Evolutionary conservation across 495 filamentous ascomycete genomes (phyloP).

Genomic region (Talaromyces nanjingensis): DNA sequence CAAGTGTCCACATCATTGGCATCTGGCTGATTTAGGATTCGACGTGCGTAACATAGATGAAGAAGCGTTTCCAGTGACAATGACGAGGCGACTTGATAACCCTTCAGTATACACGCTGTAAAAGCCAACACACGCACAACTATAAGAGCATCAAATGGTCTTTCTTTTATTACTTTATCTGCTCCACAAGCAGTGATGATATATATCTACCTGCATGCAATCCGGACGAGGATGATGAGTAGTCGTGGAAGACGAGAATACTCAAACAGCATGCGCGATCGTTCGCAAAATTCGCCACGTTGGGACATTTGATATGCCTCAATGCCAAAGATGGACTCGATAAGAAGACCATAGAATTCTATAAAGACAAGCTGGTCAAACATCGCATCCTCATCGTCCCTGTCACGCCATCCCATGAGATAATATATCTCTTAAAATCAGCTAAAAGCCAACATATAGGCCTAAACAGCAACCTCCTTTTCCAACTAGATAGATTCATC

Average conservation of each 20-base stretch:
- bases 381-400: neutral
- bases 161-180: conserved; percentile 6
- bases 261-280: conserved; percentile 6
- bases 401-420: conserved; percentile 8
- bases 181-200: no score
- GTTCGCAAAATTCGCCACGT: neutral
- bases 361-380: conserved; percentile 5
- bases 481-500: conserved; percentile 8
- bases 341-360: conserved; percentile 3
- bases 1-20: conserved; percentile 6
- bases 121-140: conserved; percentile 2
- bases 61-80: conserved; percentile 9
- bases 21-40: conserved; percentile 8
- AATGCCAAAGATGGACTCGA: conserved; percentile 9
- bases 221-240: conserved; percentile 8
- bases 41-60: conserved; percentile 10
- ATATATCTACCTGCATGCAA: conserved; percentile 10
- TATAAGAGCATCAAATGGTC: conserved; percentile 7
- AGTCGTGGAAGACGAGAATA: conserved; percentile 9
- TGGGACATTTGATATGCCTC: conserved; percentile 8
- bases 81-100: neutral
- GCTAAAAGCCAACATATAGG: conserved; percentile 5
- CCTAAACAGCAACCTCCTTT: conserved; percentile 1
- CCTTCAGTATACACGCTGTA: conserved; percentile 1
- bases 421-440: conserved; percentile 8